phyloP scores from a whole-genome alignment of 768 basidiomycete genomes.

The Suillus hirtellus region DNA sequence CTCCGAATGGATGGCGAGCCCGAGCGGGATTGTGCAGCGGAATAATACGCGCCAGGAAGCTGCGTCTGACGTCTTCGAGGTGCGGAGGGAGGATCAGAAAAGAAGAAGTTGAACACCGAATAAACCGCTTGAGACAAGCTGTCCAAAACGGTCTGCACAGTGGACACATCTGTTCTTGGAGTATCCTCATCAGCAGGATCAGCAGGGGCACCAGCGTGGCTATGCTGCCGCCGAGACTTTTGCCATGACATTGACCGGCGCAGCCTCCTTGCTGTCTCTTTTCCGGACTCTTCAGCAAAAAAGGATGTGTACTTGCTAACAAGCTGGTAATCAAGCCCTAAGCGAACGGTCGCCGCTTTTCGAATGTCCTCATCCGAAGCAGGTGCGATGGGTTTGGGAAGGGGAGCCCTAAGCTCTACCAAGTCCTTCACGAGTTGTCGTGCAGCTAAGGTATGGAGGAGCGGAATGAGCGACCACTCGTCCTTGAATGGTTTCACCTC shows the following conservation, averaged over 20 bases:
- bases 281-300: conserved; percentile 48
- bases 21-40: conserved; percentile 23
- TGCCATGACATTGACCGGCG: conserved; percentile 13
- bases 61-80: conserved; percentile 3
- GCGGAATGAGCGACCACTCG: conserved; percentile 23
- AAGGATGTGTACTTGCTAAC: conserved; percentile 57
- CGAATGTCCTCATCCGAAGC: conserved; percentile 35
- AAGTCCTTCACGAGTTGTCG: conserved; percentile 55
- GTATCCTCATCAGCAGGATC: not conserved
- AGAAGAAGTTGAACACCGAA: conserved; percentile 18
- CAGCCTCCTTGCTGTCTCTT: conserved; percentile 18
- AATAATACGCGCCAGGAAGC: conserved; percentile 26
- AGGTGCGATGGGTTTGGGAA: conserved; percentile 29
- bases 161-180: not conserved
- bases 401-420: conserved; percentile 35
- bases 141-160: conserved; percentile 21
- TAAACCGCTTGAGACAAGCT: conserved; percentile 21
- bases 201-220: not conserved
- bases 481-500: conserved; percentile 28
- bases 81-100: not conserved
- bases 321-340: conserved; percentile 54
- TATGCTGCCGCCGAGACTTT: conserved; percentile 18
- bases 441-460: conserved; percentile 57
- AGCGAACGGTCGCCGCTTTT: conserved; percentile 47
- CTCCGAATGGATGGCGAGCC: conserved; percentile 12